Percentiles rank a stretch among this genome's conserved stretches.
These are phyloP conservation scores for Ceratocystis smalleyi DNA, from an alignment of 2,329 filamentous ascomycete species.

Conservation along the genomic window DNA sequence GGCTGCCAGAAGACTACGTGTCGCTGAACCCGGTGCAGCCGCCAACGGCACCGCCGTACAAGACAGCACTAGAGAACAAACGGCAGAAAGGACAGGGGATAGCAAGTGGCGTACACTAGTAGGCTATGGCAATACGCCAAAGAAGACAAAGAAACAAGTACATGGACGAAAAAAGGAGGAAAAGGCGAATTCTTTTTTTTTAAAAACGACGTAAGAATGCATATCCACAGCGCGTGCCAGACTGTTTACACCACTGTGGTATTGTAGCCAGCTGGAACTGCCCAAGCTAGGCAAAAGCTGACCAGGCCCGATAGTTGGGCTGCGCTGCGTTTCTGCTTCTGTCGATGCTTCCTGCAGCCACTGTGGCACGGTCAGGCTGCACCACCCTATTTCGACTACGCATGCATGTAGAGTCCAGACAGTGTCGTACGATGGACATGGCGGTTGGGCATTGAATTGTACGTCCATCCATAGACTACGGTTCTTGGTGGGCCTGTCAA, in stretches of 20 bases:
- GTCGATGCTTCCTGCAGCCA: too few relatives aligned
- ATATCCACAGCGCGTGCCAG: not conserved
- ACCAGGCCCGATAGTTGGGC: not conserved
- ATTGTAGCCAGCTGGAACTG: not conserved
- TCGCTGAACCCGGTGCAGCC: slow-evolving; percentile 87
- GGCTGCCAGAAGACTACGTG: slow-evolving; percentile 69
- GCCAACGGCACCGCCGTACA: slow-evolving; percentile 90
- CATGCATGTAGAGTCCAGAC: not conserved
- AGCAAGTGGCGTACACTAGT: slow-evolving; percentile 39
- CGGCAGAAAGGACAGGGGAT: slow-evolving; percentile 62
- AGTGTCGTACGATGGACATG: not conserved
- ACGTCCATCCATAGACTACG: too few relatives aligned
- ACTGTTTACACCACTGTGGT: not conserved
- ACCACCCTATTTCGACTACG: too few relatives aligned
- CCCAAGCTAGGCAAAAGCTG: not conserved
- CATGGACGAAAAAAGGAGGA: not conserved
- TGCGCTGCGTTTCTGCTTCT: too few relatives aligned
- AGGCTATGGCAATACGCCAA: not conserved
- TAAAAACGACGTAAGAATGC: not conserved
- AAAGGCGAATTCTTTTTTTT: not conserved
- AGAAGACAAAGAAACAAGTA: slow-evolving; percentile 17
- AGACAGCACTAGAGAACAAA: slow-evolving; percentile 63
- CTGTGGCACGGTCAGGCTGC: too few relatives aligned
- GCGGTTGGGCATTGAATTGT: not conserved
- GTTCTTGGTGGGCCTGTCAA: not conserved